Evolutionary conservation across 2,329 filamentous ascomycete genomes (phyloP).

Genomic region (Alternaria alternata): DNA sequence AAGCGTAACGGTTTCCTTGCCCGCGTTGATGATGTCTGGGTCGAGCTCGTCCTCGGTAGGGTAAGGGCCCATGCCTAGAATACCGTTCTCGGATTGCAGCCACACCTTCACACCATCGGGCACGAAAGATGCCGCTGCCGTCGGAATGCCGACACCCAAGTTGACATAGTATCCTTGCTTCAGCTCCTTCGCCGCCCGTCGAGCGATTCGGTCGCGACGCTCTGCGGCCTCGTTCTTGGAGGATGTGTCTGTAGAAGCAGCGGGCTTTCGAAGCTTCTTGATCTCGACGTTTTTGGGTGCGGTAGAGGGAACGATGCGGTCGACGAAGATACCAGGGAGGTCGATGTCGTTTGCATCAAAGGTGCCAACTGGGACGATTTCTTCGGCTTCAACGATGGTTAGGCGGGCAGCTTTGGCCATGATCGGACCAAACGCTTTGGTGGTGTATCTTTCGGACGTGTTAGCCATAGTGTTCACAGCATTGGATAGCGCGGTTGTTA

Average conservation of each 20-base stretch:
- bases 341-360: conserved; percentile 85
- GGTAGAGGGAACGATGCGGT: conserved; percentile 84
- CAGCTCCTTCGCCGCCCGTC: conserved; percentile 86
- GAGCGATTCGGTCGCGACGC: conserved; percentile 78
- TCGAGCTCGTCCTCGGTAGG: conserved; percentile 74
- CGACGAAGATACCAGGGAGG: conserved; percentile 90
- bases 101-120: conserved; percentile 62
- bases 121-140: conserved; percentile 85
- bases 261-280: conserved; percentile 43
- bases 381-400: conserved; percentile 93
- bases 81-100: conserved; percentile 65
- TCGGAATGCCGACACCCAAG: conserved; percentile 91
- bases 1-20: conserved; percentile 91
- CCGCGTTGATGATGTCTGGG: conserved; percentile 88
- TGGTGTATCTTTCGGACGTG: conserved; percentile 39
- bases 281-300: conserved; percentile 78
- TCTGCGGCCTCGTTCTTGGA: conserved; percentile 17
- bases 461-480: conserved; percentile 2
- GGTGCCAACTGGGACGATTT: conserved; percentile 88
- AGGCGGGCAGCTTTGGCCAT: conserved; percentile 92
- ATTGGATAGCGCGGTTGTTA: conserved; percentile 11
- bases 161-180: conserved; percentile 96
- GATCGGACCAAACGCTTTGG: conserved; percentile 49
- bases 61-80: conserved; percentile 56
- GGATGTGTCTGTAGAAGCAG: conserved; percentile 27